A percentile compares a stretch with the other conserved stretches of the same genome.
These are phyloP conservation scores for Epicoccum nigrum DNA, from an alignment of 2,329 filamentous ascomycete genomes.

Conservation along the genomic window DNA sequence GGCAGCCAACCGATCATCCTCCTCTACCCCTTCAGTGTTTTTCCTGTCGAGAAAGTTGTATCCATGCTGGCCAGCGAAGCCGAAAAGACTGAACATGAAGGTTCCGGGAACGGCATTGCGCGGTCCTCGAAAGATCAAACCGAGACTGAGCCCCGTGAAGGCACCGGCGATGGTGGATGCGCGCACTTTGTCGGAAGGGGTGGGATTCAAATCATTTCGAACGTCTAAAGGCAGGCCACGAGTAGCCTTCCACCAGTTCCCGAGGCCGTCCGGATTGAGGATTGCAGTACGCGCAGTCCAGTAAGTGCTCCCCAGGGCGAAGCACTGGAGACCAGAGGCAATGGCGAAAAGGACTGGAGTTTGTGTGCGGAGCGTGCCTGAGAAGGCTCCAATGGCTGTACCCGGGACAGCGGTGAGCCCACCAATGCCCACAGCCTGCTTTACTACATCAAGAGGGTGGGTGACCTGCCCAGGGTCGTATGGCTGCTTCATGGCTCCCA, in stretches of 20 bases:
- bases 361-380: slow-evolving; percentile 64
- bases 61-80: slow-evolving; percentile 61
- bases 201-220: slow-evolving; percentile 54
- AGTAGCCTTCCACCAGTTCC: slow-evolving; percentile 40
- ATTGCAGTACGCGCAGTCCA: slow-evolving; percentile 65
- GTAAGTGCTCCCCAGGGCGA: slow-evolving; percentile 75
- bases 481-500: slow-evolving; percentile 26
- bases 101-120: slow-evolving; percentile 59
- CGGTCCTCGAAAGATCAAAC: slow-evolving; percentile 57
- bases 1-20: slow-evolving; percentile 39
- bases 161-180: slow-evolving; percentile 75
- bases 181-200: slow-evolving; percentile 64
- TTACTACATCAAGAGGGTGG: slow-evolving; percentile 35
- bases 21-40: slow-evolving; percentile 44
- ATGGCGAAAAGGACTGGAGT: slow-evolving; percentile 73
- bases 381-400: slow-evolving; percentile 59
- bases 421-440: slow-evolving; percentile 35
- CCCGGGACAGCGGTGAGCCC: slow-evolving; percentile 64
- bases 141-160: slow-evolving; percentile 64
- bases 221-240: slow-evolving; percentile 31
- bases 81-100: slow-evolving; percentile 64
- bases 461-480: slow-evolving; percentile 35
- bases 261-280: slow-evolving; percentile 42
- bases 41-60: slow-evolving; percentile 60
- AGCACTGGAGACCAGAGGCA: slow-evolving; percentile 79